Percentiles rank a stretch among this genome's conserved stretches.
Conservation (phyloP, 805 yeast genomes). For the Yamadazyma tumulicola region DNA sequence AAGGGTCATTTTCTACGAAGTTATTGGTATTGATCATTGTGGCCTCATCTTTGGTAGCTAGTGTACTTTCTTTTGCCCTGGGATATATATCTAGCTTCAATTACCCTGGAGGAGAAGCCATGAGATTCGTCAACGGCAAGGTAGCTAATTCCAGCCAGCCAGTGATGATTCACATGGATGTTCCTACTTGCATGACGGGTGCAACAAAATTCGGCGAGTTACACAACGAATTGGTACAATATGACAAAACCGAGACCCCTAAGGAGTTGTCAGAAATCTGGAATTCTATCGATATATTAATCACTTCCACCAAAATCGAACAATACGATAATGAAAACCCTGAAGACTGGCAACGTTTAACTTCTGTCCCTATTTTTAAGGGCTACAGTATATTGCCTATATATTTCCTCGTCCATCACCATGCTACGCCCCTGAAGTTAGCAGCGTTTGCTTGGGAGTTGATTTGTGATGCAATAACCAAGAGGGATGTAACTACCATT, state of each 20-base stretch:
- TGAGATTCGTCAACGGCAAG: slow-evolving; percentile 20
- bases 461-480: slow-evolving; percentile 2
- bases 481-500: slow-evolving; percentile 6
- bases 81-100: slow-evolving; percentile 66
- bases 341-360: slow-evolving; percentile 21
- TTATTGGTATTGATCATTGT: slow-evolving; percentile 16
- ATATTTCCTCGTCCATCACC: slow-evolving; percentile 8
- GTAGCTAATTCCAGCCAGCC: neutral
- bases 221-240: slow-evolving; percentile 33
- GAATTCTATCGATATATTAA: slow-evolving; percentile 28
- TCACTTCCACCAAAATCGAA: slow-evolving; percentile 16
- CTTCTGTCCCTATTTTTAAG: slow-evolving; percentile 19
- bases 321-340: slow-evolving; percentile 7
- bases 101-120: slow-evolving; percentile 88
- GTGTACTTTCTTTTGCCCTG: slow-evolving; percentile 46
- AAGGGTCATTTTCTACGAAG: slow-evolving; percentile 4
- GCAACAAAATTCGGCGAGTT: slow-evolving; percentile 71
- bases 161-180: slow-evolving; percentile 64
- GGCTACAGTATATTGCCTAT: slow-evolving; percentile 18
- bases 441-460: neutral
- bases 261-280: slow-evolving; percentile 23
- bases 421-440: slow-evolving; percentile 5
- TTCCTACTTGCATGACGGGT: slow-evolving; percentile 85
- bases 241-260: slow-evolving; percentile 73
- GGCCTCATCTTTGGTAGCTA: slow-evolving; percentile 24